Evolutionary conservation across 2,329 filamentous ascomycete species (phyloP), one percentile per base, ranked within the genome.

Genomic region (Emergomyces orientalis): DNA sequence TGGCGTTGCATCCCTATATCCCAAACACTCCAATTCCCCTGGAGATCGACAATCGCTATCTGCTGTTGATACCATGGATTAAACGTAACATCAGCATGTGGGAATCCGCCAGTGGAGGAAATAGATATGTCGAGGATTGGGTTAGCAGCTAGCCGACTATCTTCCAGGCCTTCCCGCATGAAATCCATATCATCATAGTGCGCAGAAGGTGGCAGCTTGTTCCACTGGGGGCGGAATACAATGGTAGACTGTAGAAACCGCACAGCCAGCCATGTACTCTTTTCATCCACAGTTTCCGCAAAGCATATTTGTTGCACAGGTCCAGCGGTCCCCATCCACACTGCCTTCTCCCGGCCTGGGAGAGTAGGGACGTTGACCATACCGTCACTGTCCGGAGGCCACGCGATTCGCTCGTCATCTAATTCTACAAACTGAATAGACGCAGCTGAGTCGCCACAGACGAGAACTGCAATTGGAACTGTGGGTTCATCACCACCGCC

Each of bases 11-110:
- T 70, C 52, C 74, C 72, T 34, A 81, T 67, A 63, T 76, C 75
- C 79, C 74, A 78, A 47, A 86, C 70, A 61, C 75, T 80, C 85
- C 84, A 87, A 47, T 73, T 74, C 1, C 82, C 83, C 37, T 71
- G 67, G 54, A 77, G 76, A 69, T 86, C 83, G 25, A 86, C 71
- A 17, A 86, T 74, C 1, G 77, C 84, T 63, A 86, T 70, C 67
- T 84, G 81, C n/a, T 77, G 77, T 63, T 81, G 77, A 69, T 83
- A 82, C 75, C 80, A 83, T 3, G 84, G 84, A 67, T 86, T 85
- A 71, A 87, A 86, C 7, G 78, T 71, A 13, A 86, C 76, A 71
- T 86, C 79, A 1, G 79, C 79, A 70, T 85, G 82, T 3, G 78
- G 66, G 37, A 71, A 69, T 0, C 76, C 79, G 13, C 79, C 81